Evolutionary conservation across 495 filamentous ascomycete species (phyloP), one percentile per base, ranked within the genome.

Genomic region (Hyaloscypha bicolor): DNA sequence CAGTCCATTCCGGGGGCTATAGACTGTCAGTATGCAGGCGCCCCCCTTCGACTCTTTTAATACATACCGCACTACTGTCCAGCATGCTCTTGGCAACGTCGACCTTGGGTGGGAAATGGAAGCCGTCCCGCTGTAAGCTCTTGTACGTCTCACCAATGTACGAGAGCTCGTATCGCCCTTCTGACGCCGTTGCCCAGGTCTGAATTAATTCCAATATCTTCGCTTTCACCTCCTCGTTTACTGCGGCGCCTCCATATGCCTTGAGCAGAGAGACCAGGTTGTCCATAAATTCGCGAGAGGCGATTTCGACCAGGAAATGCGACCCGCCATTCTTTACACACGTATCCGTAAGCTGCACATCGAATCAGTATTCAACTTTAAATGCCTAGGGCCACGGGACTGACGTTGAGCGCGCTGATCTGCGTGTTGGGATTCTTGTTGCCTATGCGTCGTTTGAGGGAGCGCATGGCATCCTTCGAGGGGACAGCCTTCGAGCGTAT

Each of bases 281-380:
- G 77, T 98, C 95, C 92, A 99, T 96, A 71, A 98, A 99, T 79
- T 99, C 95, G 64, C 94, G 87, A 3, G 94, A 97, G 16, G 95
- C 94, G 66, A 99, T 94, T 78, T 98, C 95, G 59, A 88, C 83
- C 53, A 99, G 87, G 74, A 99, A 99, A 78, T 99, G 95, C n/a
- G 89, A 87, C 55, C 95, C 95, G 30, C 95, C 95, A 79, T 99
- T 99, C 78, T 99, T 99, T 35, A 98, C 94, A 75, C 95, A 98
- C 6, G 95, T 98, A 80, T 99, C 95, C 35, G 94, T 97, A 67
- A 99, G 90, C 65, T 72, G 29, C 29, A 8, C 37, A 9, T 32
- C 9, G 14, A 25, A 37, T 45, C 25, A 60, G 59, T 33, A 63
- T 21, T 9, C 33, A 51, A 21, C 16, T 16, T 59, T 4, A 22